A percentile compares a stretch with the other conserved stretches of the same genome.
Evolutionary conservation across 2,329 filamentous ascomycete genomes (phyloP).

Genomic region (Monosporascus sp.): DNA sequence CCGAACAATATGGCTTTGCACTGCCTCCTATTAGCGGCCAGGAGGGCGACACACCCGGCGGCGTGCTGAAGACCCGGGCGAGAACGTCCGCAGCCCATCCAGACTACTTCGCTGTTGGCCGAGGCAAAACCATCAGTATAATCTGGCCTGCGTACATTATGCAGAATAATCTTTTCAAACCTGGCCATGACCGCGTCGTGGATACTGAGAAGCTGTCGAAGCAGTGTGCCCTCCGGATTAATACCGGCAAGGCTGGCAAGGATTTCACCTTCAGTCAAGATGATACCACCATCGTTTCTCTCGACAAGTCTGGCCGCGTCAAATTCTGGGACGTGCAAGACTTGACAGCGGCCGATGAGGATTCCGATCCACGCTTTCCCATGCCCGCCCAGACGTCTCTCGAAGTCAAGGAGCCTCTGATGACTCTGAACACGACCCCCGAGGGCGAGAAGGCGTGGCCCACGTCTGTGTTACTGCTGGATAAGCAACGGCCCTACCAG

Average conservation of each 20-base stretch:
- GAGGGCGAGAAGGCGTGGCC: constrained; percentile 94
- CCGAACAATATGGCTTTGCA: constrained; percentile 81
- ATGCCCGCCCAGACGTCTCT: constrained; percentile 53
- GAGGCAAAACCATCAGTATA: constrained; percentile 93
- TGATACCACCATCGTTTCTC: constrained; percentile 86
- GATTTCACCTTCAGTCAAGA: constrained; percentile 98
- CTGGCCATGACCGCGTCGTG: constrained; percentile 62
- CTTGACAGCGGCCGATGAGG: constrained; percentile 54
- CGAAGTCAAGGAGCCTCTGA: constrained; percentile 79
- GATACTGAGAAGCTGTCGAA: constrained; percentile 84
- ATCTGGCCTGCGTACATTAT: constrained; percentile 65
- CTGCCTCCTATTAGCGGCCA: constrained; percentile 81
- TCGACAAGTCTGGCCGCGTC: constrained; percentile 93
- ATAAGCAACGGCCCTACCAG: constrained; percentile 90
- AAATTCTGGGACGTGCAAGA: constrained; percentile 97
- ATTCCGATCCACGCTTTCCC: constrained; percentile 44
- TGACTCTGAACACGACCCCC: constrained; percentile 81
- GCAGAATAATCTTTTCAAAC: constrained; percentile 58
- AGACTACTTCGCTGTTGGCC: constrained; percentile 90
- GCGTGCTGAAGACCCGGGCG: constrained; percentile 91
- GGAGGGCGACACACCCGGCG: constrained; percentile 86
- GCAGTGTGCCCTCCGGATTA: constrained; percentile 86
- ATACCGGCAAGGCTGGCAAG: constrained; percentile 95
- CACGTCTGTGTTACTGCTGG: constrained; percentile 90
- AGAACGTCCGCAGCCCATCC: constrained; percentile 84